Base-by-base conservation (phyloP, 1,139 yeast species). In the Geotrichum macrosporum region DNA sequence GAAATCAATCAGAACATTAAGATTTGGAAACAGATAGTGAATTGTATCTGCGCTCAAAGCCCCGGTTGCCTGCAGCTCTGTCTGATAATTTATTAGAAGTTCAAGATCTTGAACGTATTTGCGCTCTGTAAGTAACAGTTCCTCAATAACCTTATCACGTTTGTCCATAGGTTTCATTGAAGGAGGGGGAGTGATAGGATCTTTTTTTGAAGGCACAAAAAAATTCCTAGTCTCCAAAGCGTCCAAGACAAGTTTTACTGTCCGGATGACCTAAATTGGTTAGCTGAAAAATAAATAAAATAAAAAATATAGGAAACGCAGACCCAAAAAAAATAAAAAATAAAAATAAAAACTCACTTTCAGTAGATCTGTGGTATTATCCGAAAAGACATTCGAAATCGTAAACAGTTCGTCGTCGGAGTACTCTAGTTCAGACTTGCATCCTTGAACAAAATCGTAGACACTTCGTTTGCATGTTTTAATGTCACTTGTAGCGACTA, bases 21-120 rank as follows among this genome's bases (percentile, higher is more conserved):
- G 68, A 62, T 87, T 87, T n/a, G 98, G 97, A 64, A 92, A 87
- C 36, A 92, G 67, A 61, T 76, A 74, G 63, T 86, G 89, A 45
- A 88, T 74, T 55, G 84, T 87, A 57, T 89, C 97, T 15, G 81
- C 78, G 5, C 89, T 77, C 16, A 92, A 74, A 30, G 81, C 68
- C 53, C 84, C 89, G 9, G 81, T 76, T 16, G 73, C 71, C 46
- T 76, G 69, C 36, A 92, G 69, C 55, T 84, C 94, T 47, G 75
- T 72, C 62, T 81, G 81, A 66, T 87, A 92, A 37, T 68, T 68
- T 40, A 76, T 73, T 57, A 92, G 67, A 10, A 80, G 75, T 64
- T 89, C 96, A 55, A 92, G 70, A 63, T 92, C 97, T 62, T 83
- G 87, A 19, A 92, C 96, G 63, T 83, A 92, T 64, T 86, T 88